Conservation (phyloP, 129 eudicot species). For the Flaveria linearis region DNA sequence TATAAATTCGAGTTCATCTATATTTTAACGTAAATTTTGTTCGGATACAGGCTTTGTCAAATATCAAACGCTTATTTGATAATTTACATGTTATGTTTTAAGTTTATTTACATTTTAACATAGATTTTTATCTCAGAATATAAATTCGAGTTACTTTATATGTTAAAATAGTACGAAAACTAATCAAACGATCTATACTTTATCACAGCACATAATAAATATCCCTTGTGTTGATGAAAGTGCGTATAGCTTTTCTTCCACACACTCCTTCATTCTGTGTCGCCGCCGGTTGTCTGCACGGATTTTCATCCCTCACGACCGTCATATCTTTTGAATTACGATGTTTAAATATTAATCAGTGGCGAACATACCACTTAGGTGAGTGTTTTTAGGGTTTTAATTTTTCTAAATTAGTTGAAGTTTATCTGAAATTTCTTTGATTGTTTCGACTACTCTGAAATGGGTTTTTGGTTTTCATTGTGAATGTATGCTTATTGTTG, state of each 20-base stretch:
- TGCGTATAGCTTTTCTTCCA: not conserved
- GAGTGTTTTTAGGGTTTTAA: not conserved
- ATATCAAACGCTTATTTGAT: no score
- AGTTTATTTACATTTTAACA: no score
- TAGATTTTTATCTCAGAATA: no score
- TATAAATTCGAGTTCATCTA: no score
- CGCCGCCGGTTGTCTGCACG: constrained; percentile 18
- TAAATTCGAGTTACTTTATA: no score
- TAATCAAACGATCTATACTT: no score
- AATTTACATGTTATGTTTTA: no score
- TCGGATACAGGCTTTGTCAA: no score
- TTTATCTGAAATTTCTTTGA: not conserved
- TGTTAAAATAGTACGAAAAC: no score
- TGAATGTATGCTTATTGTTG: not conserved
- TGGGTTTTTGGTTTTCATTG: not conserved
- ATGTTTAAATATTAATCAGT: not conserved
- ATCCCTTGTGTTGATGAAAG: not conserved
- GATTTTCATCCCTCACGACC: not conserved
- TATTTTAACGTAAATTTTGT: no score
- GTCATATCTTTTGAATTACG: not conserved
- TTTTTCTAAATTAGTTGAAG: no score
- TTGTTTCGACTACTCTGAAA: not conserved
- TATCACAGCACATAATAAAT: no score
- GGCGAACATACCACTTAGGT: not conserved
- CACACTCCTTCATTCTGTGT: not conserved